phyloP scores from a whole-genome alignment of 2,329 filamentous ascomycete species.

The Aspergillus japonicus region DNA sequence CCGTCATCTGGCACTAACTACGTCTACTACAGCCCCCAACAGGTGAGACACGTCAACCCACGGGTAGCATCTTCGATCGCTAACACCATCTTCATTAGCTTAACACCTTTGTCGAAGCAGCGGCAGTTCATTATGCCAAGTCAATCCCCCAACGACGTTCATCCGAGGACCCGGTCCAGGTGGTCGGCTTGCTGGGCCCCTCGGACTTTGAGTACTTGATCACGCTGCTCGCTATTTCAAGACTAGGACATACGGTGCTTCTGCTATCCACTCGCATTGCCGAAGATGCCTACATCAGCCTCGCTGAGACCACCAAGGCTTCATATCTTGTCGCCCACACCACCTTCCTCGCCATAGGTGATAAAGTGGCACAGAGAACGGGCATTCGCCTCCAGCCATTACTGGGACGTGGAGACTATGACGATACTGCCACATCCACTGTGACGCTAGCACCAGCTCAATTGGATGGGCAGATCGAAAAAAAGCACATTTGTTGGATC shows the following conservation, averaged over 20 bases:
- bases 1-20: constrained; percentile 15
- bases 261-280: constrained; percentile 26
- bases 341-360: constrained; percentile 19
- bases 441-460: constrained; percentile 5
- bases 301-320: constrained; percentile 22
- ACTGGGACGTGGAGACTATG: constrained; percentile 9
- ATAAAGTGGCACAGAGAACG: constrained; percentile 22
- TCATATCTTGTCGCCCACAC: constrained; percentile 21
- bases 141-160: constrained; percentile 18
- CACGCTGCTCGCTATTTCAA: constrained; percentile 21
- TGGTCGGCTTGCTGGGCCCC: constrained; percentile 24
- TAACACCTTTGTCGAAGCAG: constrained; percentile 19
- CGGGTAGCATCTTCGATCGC: background rate
- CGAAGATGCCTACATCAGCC: constrained; percentile 22
- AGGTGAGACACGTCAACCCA: constrained; percentile 3
- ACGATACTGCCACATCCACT: background rate
- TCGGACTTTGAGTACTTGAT: constrained; percentile 28
- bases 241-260: constrained; percentile 26
- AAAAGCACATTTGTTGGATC: constrained; percentile 41
- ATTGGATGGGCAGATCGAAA: constrained; percentile 27
- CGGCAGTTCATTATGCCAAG: constrained; percentile 18
- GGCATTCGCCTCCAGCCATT: constrained; percentile 19
- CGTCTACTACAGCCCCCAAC: constrained; percentile 18
- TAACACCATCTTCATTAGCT: constrained; percentile 10
- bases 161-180: constrained; percentile 22